A percentile compares a stretch with the other conserved stretches of the same genome.
Evolutionary conservation across 2,329 filamentous ascomycete species (phyloP).

Genomic region (Macrophomina phaseolina): DNA sequence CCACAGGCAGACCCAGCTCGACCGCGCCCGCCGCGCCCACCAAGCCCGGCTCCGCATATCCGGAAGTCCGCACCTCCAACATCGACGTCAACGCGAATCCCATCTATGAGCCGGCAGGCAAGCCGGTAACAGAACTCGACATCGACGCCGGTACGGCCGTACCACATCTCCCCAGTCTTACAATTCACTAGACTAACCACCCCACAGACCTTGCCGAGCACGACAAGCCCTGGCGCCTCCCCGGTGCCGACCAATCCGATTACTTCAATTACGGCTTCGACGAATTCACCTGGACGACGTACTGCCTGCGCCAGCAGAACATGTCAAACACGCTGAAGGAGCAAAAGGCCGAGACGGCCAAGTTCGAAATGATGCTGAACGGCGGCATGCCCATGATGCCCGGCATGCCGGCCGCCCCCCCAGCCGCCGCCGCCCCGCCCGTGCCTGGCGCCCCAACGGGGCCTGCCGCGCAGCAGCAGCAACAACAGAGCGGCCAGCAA

Average conservation of each 20-base stretch:
- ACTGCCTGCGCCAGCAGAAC: conserved; percentile 84
- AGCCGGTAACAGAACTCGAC: conserved; percentile 69
- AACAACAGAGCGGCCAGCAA: conserved; percentile 11
- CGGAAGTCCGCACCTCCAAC: conserved; percentile 73
- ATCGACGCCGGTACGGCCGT: conserved; percentile 51
- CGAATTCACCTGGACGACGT: conserved; percentile 96
- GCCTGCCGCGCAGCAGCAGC: conserved; percentile 33
- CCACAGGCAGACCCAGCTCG: conserved; percentile 26
- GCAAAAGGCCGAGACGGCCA: conserved; percentile 73
- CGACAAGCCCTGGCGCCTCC: conserved; percentile 93
- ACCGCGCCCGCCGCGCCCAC: conserved; percentile 26
- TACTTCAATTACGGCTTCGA: conserved; percentile 99
- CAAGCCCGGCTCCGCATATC: conserved; percentile 65
- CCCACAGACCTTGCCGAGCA: conserved; percentile 61
- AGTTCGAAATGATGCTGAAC: conserved; percentile 65
- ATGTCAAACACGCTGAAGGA: conserved; percentile 78
- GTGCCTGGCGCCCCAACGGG: conserved; percentile 38
- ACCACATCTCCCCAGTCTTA: conserved; percentile 46
- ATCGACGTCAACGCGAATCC: conserved; percentile 86
- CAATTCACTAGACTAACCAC: background rate
- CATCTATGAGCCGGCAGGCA: conserved; percentile 68
- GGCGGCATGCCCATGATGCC: conserved; percentile 33
- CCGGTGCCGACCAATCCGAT: conserved; percentile 91
- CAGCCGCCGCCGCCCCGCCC: conserved; percentile 33
- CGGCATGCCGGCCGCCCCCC: conserved; percentile 35